These are phyloP conservation scores for Auricularia sp. DNA, from an alignment of 768 basidiomycete genomes.

Conservation along the genomic window DNA sequence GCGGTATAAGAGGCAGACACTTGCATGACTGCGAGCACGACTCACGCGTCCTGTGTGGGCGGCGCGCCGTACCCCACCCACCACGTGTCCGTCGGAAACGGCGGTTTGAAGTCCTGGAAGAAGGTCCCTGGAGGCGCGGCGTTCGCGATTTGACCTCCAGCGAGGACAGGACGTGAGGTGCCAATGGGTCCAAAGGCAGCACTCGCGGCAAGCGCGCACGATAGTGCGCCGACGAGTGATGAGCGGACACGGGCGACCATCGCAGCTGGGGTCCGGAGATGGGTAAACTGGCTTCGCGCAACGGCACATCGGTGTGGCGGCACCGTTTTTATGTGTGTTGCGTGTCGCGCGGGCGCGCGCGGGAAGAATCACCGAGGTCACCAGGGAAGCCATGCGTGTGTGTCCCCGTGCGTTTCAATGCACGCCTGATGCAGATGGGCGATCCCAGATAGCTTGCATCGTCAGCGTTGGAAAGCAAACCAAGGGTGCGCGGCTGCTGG, in stretches of 20 bases:
- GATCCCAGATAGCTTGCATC: no score
- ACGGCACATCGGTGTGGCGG: not conserved
- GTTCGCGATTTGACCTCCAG: constrained; percentile 18
- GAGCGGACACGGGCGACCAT: not conserved
- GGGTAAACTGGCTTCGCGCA: no score
- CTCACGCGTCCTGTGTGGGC: constrained; percentile 16
- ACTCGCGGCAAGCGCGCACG: not conserved
- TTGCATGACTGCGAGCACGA: not conserved
- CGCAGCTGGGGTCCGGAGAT: not conserved
- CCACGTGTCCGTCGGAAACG: constrained; percentile 27
- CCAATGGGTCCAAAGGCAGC: constrained; percentile 19
- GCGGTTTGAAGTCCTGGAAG: constrained; percentile 24
- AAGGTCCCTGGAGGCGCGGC: constrained; percentile 23
- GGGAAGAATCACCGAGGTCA: not conserved
- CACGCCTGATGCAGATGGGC: not conserved
- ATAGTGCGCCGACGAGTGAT: not conserved
- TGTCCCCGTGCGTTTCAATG: not conserved
- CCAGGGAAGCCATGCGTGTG: not conserved
- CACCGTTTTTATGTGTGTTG: not conserved
- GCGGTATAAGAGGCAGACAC: not conserved
- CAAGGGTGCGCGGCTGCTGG: no score
- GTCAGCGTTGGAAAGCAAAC: no score
- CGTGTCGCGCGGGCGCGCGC: not conserved
- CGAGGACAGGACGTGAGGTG: constrained; percentile 16
- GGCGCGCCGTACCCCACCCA: constrained; percentile 25